Base-by-base conservation (phyloP, 495 filamentous ascomycete species). In the Xylaria castorea region DNA sequence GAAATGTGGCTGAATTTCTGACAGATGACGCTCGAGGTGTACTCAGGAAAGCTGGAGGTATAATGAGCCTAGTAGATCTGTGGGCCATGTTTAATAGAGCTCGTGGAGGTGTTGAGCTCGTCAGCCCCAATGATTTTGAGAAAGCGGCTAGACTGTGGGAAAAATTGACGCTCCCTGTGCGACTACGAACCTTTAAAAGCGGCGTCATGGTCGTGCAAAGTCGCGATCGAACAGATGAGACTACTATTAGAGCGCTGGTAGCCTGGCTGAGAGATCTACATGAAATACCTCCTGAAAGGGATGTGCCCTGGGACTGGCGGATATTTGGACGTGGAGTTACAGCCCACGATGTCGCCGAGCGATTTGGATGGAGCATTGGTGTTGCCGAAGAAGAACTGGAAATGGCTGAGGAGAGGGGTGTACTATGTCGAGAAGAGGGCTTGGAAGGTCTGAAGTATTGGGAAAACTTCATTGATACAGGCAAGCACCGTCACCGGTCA, bases 1-100 rank as follows among this genome's bases (percentile, higher is more conserved):
- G 94, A 65, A 96, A 96, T 72, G 79, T 98, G 25, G 96, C 96
- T 2, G 96, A 99, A 81, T 98, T 97, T 77, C 84, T 98, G 8
- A 97, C 94, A 0, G 95, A 98, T 80, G 96, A 99, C 79, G 84
- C 90, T 3, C 87, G 91, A 60, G 94, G 94, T 1, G 86, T 98
- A 14, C 81, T 99, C 30, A 89, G 87, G 68, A 90, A 87, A 67
- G 94, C 97, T 77, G 97, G 96, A 12, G 96, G 96, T 1, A 97
- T 98, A 74, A 94, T 98, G 80, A 97, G 90, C 67, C 87, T 99
- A 9, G 95, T 98, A 27, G 96, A 99, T 77, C 86, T 98, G 2
- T 99, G 96, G 96, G 94, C 96, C 9, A 87, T 97, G 42, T 98
- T 98, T 85, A 99, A 99, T 77, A 92, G 96, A n/a, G 93, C 93